Base-by-base conservation (phyloP, 495 filamentous ascomycete species). In the Aspergillus wentii region DNA sequence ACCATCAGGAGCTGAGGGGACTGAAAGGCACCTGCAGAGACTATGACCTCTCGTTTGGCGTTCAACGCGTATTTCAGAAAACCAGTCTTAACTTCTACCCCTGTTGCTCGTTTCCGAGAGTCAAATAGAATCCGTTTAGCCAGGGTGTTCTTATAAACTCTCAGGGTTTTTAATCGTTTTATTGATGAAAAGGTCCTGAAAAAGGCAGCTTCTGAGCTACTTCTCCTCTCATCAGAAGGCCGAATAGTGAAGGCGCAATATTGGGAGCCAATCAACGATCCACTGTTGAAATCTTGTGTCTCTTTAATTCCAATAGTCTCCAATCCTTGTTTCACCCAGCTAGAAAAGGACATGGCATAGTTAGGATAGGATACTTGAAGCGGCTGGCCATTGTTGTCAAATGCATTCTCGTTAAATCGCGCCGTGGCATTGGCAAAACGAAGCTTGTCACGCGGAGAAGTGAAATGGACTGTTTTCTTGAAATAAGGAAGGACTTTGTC, bases 1-100 rank as follows among this genome's bases (percentile, higher is more conserved):
- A 75, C 55, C 52, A 75, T 69, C 11, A 78, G 49, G 7, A 79
- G 40, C 40, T 75, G 71, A 1, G 75, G 74, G 13, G 62, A 65
- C 4, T 68, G 59, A 34, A 77, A 65, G 6, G 43, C 64, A 7
- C 77, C 77, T 3, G 74, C 73, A 3, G 75, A 72, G 0, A 82
- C 13, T 21, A 80, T 75, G 30, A 82, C 68, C 42, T 79, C 76
- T 33, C 64, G 66, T 1, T 30, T 53, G 0, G 76, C 74, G 0
- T 28, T 40, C 3, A 75, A 39, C 0, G 35, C 57, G 41, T 69
- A 74, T 6, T 31, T 29, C 9, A 43, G n/a, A 44, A 33, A 17
- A 0, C n/a, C 16, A 1, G 41, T 40, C 39, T 14, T 33, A 4
- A 54, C 36, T 13, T 49, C 30, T 0, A 57, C 45, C 1, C 49